Evolutionary conservation across 345 rosid genomes (phyloP).

Genomic region (Erucastrum elatum): DNA sequence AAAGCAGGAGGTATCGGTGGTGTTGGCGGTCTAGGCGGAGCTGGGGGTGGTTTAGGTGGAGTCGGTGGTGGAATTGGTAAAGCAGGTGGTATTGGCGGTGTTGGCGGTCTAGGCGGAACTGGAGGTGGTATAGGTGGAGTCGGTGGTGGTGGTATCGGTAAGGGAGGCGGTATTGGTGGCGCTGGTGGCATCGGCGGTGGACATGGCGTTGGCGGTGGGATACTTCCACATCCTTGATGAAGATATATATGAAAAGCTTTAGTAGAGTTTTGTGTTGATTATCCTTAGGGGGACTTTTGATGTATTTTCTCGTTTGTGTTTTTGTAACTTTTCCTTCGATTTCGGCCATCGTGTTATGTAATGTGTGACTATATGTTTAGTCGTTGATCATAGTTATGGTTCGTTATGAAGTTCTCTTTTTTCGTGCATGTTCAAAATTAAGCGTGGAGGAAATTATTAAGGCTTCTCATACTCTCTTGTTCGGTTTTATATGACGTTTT

Average conservation of each 20-base stretch:
- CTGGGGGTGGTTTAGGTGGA: slow-evolving; percentile 30
- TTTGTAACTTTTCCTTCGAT: slow-evolving; percentile 23
- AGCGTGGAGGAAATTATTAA: not conserved
- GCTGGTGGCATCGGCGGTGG: slow-evolving; percentile 37
- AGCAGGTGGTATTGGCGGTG: slow-evolving; percentile 40
- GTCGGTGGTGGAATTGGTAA: slow-evolving; percentile 32
- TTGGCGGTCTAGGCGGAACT: slow-evolving; percentile 36
- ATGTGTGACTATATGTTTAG: slow-evolving; percentile 11
- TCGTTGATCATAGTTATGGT: not conserved
- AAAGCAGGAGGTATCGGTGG: slow-evolving; percentile 38
- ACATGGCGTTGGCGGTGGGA: slow-evolving; percentile 25
- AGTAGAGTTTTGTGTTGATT: slow-evolving; percentile 4
- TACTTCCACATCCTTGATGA: slow-evolving; percentile 37
- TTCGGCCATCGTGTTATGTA: slow-evolving; percentile 9
- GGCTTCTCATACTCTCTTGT: not conserved
- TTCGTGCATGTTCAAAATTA: slow-evolving; percentile 4
- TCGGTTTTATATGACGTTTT: too few relatives aligned
- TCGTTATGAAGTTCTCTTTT: not conserved
- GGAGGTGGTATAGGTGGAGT: slow-evolving; percentile 40
- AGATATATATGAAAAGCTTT: not conserved
- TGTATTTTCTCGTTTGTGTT: slow-evolving; percentile 5
- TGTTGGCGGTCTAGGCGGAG: slow-evolving; percentile 31
- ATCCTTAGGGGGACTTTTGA: slow-evolving; percentile 18
- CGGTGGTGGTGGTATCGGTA: slow-evolving; percentile 38
- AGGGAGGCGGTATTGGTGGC: slow-evolving; percentile 40